Evolutionary conservation across 2,329 filamentous ascomycete genomes (phyloP).

Genomic region (Sphaerostilbella broomeana): DNA sequence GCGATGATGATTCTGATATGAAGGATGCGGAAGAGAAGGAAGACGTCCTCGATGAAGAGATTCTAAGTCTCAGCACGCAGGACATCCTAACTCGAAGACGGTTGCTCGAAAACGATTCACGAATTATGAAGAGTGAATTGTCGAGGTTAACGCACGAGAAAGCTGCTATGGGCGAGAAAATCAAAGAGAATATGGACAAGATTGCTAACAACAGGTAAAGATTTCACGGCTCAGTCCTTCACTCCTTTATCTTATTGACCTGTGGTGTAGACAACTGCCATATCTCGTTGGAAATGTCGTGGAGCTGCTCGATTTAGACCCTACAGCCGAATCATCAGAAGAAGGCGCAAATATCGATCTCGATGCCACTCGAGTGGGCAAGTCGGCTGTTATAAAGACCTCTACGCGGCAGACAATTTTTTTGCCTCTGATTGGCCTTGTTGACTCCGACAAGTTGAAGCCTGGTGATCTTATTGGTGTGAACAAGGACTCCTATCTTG

Average conservation of each 20-base stretch:
- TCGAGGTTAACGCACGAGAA: slow-evolving; percentile 94
- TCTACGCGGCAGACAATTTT: slow-evolving; percentile 98
- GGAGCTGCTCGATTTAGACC: slow-evolving; percentile 92
- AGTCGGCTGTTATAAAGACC: slow-evolving; percentile 98
- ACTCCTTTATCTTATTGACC: slow-evolving; percentile 1
- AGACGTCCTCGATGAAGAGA: slow-evolving; percentile 85
- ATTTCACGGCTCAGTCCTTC: background rate
- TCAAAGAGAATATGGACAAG: slow-evolving; percentile 98
- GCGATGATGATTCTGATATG: slow-evolving; percentile 68
- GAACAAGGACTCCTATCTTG: slow-evolving; percentile 97
- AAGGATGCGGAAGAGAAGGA: slow-evolving; percentile 76
- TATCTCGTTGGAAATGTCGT: slow-evolving; percentile 99
- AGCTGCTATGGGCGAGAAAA: slow-evolving; percentile 93
- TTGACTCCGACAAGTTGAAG: slow-evolving; percentile 91
- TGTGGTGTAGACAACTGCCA: slow-evolving; percentile 69
- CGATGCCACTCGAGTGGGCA: slow-evolving; percentile 92
- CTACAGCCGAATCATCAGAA: slow-evolving; percentile 89
- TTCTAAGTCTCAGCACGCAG: slow-evolving; percentile 85
- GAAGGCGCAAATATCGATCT: slow-evolving; percentile 98
- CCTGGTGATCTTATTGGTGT: slow-evolving; percentile 95
- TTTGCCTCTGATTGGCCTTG: slow-evolving; percentile 90
- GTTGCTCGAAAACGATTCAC: slow-evolving; percentile 91
- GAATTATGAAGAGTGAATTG: slow-evolving; percentile 97
- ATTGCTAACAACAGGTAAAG: slow-evolving; percentile 94
- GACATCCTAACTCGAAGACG: slow-evolving; percentile 89